Evolutionary conservation across 2,329 filamentous ascomycete genomes (phyloP).

Genomic region (Pleomassaria siparia): DNA sequence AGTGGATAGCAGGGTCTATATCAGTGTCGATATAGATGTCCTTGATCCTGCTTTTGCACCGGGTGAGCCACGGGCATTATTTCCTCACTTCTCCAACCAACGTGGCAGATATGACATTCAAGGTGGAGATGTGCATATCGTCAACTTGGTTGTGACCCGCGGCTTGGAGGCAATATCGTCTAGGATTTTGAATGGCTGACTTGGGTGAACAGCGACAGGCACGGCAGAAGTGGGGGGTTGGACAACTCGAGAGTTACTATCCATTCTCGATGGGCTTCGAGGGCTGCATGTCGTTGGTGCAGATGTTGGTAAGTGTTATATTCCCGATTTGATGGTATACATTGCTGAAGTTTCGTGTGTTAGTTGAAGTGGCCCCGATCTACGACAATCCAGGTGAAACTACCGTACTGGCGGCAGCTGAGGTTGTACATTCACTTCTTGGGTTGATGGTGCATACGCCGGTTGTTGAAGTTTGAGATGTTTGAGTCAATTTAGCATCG

Average conservation of each 20-base stretch:
- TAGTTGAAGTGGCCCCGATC: slow-evolving; percentile 62
- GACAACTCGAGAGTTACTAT: slow-evolving; percentile 61
- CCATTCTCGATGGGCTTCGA: slow-evolving; percentile 60
- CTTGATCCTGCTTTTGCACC: slow-evolving; percentile 58
- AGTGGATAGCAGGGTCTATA: slow-evolving; percentile 56
- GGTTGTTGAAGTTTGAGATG: slow-evolving; percentile 16
- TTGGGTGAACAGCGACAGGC: slow-evolving; percentile 50
- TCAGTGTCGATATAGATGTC: slow-evolving; percentile 60
- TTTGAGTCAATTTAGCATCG: not conserved
- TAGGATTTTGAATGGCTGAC: not conserved
- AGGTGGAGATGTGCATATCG: not conserved
- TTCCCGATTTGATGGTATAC: not conserved
- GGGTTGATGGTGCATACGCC: slow-evolving; percentile 50
- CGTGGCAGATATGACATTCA: not conserved
- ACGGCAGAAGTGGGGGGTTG: slow-evolving; percentile 65
- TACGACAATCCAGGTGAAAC: slow-evolving; percentile 64
- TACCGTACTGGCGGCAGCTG: slow-evolving; percentile 58
- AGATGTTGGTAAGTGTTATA: slow-evolving; percentile 51
- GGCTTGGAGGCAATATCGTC: not conserved
- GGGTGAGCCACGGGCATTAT: slow-evolving; percentile 36
- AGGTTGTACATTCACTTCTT: slow-evolving; percentile 55
- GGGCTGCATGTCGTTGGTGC: slow-evolving; percentile 61
- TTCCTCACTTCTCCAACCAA: not conserved
- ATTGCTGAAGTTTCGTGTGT: not conserved
- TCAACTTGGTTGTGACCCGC: not conserved